These are phyloP conservation scores for Terfezia boudieri DNA, from an alignment of 495 filamentous ascomycete genomes.

Conservation along the genomic window DNA sequence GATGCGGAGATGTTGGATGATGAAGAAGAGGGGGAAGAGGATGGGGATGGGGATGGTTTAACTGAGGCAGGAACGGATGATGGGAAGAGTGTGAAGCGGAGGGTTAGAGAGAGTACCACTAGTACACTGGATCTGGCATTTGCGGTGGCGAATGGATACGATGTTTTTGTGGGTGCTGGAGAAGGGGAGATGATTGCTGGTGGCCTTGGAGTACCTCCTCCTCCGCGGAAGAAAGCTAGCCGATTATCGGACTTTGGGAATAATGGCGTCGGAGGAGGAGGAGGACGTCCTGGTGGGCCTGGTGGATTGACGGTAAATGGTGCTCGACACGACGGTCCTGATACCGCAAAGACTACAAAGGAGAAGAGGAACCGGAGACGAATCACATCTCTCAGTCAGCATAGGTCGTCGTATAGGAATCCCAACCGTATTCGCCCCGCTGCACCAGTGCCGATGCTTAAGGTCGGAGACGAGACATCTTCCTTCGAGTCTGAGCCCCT, in stretches of 20 bases:
- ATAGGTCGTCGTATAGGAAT: constrained; percentile 8
- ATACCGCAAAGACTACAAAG: background rate
- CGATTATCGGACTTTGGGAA: background rate
- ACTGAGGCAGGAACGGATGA: constrained; percentile 16
- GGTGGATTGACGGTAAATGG: too few relatives aligned
- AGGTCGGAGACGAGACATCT: constrained; percentile 88
- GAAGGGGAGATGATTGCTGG: background rate
- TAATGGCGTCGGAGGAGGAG: background rate
- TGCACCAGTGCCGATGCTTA: constrained; percentile 89
- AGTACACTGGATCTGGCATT: background rate
- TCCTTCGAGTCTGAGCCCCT: constrained; percentile 73
- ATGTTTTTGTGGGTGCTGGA: background rate
- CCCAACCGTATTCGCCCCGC: constrained; percentile 35
- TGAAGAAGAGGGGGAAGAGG: constrained; percentile 22
- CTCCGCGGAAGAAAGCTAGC: background rate
- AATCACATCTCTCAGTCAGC: constrained; percentile 1
- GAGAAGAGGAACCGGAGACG: background rate
- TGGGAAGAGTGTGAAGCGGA: constrained; percentile 20
- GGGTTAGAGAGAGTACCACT: background rate
- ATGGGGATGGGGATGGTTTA: constrained; percentile 11
- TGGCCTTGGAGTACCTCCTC: background rate
- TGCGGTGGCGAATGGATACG: background rate
- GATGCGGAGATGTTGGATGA: constrained; percentile 26
- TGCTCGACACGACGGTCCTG: background rate
- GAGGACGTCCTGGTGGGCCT: background rate